Evolutionary conservation across 202 grass and related monocot species (phyloP).

Genomic region (Zoysia matrella): DNA sequence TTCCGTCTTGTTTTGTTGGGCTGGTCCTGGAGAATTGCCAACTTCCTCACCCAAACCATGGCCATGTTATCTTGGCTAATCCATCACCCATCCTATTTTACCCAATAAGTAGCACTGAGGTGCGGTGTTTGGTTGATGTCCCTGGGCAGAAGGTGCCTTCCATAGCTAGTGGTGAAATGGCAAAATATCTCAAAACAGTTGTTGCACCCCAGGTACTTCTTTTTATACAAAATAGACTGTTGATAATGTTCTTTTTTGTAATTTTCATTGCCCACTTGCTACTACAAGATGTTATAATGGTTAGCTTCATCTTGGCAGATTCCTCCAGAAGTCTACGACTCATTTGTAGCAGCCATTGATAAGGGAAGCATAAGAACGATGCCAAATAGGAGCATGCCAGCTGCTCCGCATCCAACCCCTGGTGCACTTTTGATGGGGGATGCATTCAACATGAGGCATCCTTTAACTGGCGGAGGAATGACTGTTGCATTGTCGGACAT

Average conservation of each 20-base stretch:
- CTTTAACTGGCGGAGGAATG: constrained; percentile 97
- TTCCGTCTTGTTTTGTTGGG: constrained; percentile 97
- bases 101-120: constrained; percentile 94
- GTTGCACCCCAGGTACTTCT: constrained; percentile 83
- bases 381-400: no score
- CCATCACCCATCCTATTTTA: constrained; percentile 99
- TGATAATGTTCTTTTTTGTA: constrained; percentile 13
- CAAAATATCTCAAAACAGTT: no score
- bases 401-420: no score
- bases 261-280: constrained; percentile 5
- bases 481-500: constrained; percentile 98
- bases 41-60: constrained; percentile 86
- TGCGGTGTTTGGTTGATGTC: no score
- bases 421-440: no score
- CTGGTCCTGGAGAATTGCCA: constrained; percentile 90
- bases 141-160: no score
- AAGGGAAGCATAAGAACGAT: no score
- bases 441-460: no score
- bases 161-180: no score
- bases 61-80: constrained; percentile 96
- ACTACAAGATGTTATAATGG: constrained; percentile 29
- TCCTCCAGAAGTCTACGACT: constrained; percentile 80
- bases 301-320: constrained; percentile 52
- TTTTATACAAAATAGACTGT: no score
- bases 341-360: constrained; percentile 83